Conservation (phyloP, 768 basidiomycete genomes). For the Leccinum sublutescens region DNA sequence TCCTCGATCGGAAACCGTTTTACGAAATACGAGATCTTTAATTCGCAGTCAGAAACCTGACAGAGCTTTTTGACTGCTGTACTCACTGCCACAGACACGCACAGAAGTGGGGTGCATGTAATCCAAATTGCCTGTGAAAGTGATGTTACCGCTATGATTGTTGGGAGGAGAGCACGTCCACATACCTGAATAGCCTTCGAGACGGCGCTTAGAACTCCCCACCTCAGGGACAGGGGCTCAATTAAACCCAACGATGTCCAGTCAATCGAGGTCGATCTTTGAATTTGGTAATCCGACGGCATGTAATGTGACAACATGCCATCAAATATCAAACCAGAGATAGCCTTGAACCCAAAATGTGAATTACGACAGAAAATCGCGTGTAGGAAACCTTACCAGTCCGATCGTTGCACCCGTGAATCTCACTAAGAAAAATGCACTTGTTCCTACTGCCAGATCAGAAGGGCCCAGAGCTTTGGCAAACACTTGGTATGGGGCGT, state of each 20-base stretch:
- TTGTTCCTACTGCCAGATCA: slow-evolving; percentile 75
- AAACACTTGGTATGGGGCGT: slow-evolving; percentile 83
- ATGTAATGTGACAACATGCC: slow-evolving; percentile 47
- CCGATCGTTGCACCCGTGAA: slow-evolving; percentile 86
- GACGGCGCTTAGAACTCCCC: slow-evolving; percentile 49
- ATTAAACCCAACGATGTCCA: slow-evolving; percentile 51
- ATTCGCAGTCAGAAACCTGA: slow-evolving; percentile 10
- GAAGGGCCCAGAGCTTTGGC: slow-evolving; percentile 59
- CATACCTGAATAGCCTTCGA: slow-evolving; percentile 64
- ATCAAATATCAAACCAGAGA: slow-evolving; percentile 74
- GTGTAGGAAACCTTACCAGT: slow-evolving; percentile 48
- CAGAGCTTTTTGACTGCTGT: neutral
- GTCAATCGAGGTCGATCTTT: slow-evolving; percentile 46
- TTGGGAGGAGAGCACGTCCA: neutral
- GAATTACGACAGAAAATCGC: slow-evolving; percentile 7
- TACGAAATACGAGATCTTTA: slow-evolving; percentile 30
- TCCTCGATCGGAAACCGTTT: slow-evolving; percentile 27
- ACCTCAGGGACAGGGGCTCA: slow-evolving; percentile 44
- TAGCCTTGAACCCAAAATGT: slow-evolving; percentile 47
- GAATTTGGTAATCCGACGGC: slow-evolving; percentile 45
- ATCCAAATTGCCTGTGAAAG: slow-evolving; percentile 64
- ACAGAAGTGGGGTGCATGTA: slow-evolving; percentile 67
- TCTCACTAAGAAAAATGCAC: slow-evolving; percentile 83
- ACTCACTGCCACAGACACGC: slow-evolving; percentile 60
- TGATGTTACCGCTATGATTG: slow-evolving; percentile 10